phyloP scores from a whole-genome alignment of 108 stramenopile genomes.

The Cylindrotheca closterium region DNA sequence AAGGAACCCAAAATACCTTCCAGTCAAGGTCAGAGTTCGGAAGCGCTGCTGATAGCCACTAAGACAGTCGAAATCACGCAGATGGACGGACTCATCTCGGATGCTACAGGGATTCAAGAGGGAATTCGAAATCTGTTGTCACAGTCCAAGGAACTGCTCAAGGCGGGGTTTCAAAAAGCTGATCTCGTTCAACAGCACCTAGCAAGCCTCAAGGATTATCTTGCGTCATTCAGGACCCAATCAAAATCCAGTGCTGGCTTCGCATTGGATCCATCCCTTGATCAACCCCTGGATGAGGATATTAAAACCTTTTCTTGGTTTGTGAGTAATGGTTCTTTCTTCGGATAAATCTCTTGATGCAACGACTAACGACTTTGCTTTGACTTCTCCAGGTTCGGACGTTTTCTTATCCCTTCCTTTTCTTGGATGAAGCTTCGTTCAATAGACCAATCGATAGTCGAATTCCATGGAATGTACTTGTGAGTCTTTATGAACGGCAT shows the following conservation, averaged over 20 bases:
- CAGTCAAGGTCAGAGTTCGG: not conserved
- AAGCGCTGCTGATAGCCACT: not conserved
- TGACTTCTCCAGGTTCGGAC: conserved; percentile 28
- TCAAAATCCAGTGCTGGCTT: conserved; percentile 23
- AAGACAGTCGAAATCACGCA: conserved; percentile 13
- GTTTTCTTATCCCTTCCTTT: conserved; percentile 31
- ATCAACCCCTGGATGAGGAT: conserved; percentile 34
- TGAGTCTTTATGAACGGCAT: conserved; percentile 31
- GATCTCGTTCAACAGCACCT: conserved; percentile 43
- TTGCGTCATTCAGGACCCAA: conserved; percentile 36
- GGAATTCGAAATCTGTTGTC: conserved; percentile 26
- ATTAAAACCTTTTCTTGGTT: conserved; percentile 61
- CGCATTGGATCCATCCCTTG: conserved; percentile 24
- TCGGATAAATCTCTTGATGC: conserved; percentile 9
- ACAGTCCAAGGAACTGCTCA: conserved; percentile 38
- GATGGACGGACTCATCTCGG: conserved; percentile 35
- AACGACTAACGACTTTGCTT: conserved; percentile 1
- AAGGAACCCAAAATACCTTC: conserved; percentile 4
- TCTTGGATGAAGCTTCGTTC: conserved; percentile 28
- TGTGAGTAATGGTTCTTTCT: conserved; percentile 26
- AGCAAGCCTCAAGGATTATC: conserved; percentile 33
- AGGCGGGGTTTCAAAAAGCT: conserved; percentile 24
- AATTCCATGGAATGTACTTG: conserved; percentile 43
- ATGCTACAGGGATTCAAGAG: conserved; percentile 40
- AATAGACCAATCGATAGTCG: conserved; percentile 13